Conservation (phyloP, 129 eudicot genomes). For the Erigeron canadensis region DNA sequence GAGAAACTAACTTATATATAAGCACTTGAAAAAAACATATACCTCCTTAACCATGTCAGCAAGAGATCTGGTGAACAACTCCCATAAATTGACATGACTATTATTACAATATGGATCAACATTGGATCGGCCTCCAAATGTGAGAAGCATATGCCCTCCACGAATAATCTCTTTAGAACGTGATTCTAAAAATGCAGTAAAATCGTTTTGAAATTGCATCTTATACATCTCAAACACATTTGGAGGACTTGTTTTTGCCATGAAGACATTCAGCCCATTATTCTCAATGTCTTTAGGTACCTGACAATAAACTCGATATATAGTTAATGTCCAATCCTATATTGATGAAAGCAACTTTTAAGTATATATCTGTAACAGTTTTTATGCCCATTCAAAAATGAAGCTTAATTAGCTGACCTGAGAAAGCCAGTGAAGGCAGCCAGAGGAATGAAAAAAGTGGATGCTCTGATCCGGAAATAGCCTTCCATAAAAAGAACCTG, state of each 20-base stretch:
- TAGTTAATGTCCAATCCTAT: background rate
- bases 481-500: slow-evolving; percentile 1
- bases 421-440: slow-evolving; percentile 13
- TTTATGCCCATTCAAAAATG: background rate
- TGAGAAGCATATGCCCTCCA: slow-evolving; percentile 6
- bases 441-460: background rate
- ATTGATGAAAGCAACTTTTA: no score
- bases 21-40: background rate
- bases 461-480: slow-evolving; percentile 5
- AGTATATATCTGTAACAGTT: background rate
- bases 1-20: background rate
- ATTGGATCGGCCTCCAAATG: background rate
- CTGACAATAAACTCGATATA: background rate
- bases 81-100: background rate
- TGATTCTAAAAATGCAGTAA: background rate
- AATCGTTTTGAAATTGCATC: slow-evolving; percentile 6
- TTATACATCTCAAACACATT: background rate
- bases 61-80: background rate
- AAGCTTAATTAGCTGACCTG: background rate
- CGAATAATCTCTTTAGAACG: background rate
- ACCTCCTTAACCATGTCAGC: slow-evolving; percentile 5
- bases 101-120: background rate
- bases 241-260: background rate
- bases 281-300: slow-evolving; percentile 7
- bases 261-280: background rate